A percentile compares a stretch with the other conserved stretches of the same genome.
These are phyloP conservation scores for Meredithiella fracta DNA, from an alignment of 2,329 filamentous ascomycete genomes.

Conservation along the genomic window DNA sequence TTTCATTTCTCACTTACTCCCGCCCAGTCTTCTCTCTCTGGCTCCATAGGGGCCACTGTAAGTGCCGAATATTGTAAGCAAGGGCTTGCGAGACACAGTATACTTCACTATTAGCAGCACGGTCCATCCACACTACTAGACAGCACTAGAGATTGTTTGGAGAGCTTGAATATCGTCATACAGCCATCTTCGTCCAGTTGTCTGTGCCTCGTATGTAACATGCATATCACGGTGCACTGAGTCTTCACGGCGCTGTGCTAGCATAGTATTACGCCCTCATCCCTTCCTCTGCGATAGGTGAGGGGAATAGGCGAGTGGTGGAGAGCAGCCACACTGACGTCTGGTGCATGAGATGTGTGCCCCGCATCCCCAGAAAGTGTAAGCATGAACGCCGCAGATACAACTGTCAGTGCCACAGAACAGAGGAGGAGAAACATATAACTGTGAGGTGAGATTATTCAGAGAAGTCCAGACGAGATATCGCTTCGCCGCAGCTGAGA, in stretches of 20 bases:
- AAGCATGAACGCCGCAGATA: neutral
- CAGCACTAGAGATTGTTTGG: too few relatives aligned
- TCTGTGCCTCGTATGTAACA: conserved; percentile 1
- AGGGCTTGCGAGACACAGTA: neutral
- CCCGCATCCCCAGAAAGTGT: too few relatives aligned
- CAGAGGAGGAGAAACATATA: too few relatives aligned
- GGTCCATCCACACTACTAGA: too few relatives aligned
- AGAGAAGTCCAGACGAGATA: neutral
- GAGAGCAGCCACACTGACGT: neutral
- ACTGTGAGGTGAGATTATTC: neutral
- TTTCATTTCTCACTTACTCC: too few relatives aligned
- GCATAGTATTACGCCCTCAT: neutral
- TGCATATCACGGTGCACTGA: neutral
- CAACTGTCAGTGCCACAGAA: too few relatives aligned
- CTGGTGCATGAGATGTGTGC: neutral
- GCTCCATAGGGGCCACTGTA: neutral
- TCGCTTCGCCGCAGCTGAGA: too few relatives aligned
- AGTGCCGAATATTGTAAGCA: neutral
- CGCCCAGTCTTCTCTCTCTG: too few relatives aligned
- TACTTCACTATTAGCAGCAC: too few relatives aligned
- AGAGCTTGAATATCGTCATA: neutral
- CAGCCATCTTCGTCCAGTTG: conserved; percentile 3
- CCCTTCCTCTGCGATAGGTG: neutral
- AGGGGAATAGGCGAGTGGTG: neutral
- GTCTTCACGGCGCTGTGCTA: neutral